These are phyloP conservation scores for Penicillium sp. DNA, from an alignment of 2,329 filamentous ascomycete genomes.

Conservation along the genomic window DNA sequence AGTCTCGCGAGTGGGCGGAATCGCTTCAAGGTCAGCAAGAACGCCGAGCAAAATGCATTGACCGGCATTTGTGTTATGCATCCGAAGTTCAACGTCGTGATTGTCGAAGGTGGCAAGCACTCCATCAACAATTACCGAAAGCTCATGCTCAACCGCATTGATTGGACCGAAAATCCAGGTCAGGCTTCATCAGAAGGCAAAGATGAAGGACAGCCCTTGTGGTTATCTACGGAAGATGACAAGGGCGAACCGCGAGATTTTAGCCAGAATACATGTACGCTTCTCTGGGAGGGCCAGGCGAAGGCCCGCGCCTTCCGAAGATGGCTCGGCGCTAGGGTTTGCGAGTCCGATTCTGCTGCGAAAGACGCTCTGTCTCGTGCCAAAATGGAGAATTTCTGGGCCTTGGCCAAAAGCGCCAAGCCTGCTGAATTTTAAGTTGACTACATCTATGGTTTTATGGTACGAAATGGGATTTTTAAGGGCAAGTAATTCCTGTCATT, in stretches of 20 bases:
- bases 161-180: conserved; percentile 85
- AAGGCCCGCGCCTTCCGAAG: conserved; percentile 75
- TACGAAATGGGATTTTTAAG: neutral
- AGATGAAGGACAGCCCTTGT: conserved; percentile 58
- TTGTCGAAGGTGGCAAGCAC: conserved; percentile 85
- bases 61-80: conserved; percentile 90
- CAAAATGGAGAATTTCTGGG: conserved; percentile 96
- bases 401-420: conserved; percentile 66
- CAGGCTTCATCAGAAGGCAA: conserved; percentile 57
- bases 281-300: conserved; percentile 88
- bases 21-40: conserved; percentile 85
- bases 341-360: conserved; percentile 85
- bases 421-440: conserved; percentile 24
- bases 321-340: conserved; percentile 77
- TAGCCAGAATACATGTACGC: conserved; percentile 69
- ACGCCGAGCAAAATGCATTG: conserved; percentile 80
- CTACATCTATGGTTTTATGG: no score
- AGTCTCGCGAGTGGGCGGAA: conserved; percentile 89
- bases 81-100: conserved; percentile 78
- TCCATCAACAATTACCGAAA: conserved; percentile 82
- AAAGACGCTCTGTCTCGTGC: conserved; percentile 69
- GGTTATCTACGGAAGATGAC: conserved; percentile 75
- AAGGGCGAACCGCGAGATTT: conserved; percentile 74
- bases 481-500: neutral
- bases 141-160: conserved; percentile 85